Base-by-base conservation (phyloP, 192 early-diverging fungal species). In the Coemansia sp. region DNA sequence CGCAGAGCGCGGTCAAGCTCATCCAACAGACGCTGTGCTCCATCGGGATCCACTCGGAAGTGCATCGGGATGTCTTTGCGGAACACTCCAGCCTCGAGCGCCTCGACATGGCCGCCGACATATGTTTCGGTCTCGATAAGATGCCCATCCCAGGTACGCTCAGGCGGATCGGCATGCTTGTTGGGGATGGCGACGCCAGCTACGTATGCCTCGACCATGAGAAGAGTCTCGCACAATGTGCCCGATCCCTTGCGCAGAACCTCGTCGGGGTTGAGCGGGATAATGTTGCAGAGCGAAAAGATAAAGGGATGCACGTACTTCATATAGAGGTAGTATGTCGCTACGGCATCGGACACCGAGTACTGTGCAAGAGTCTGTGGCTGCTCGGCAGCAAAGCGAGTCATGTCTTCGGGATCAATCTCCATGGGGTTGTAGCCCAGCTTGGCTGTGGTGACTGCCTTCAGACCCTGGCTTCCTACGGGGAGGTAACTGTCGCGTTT, bases 261-360 rank as follows among this genome's bases (percentile, higher is more conserved):
- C 44, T 99, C 97, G 67, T 99, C 97, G 0, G 94, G 93, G 35
- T 89, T 89, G 61, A 97, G 85, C 0, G 97, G 97, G 58, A 99
- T 97, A 58, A 99, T 95, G 58, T 95, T 99, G 78, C 97, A 97
- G 18, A 99, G 82, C n/a, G 97, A 99, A 58, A 97, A 99, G 33
- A 95, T 92, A 56, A 99, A 99, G 23, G 94, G 95, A 65, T 99
- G 88, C 23, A 99, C 93, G 67, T 99, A 96, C 70, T 97, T 96
- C 94, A 97, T 99, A 58, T 97, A 99, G 8, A 99, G 71, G 46
- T 99, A 99, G 64, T 97, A 99, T 1, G 97, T 99, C 0, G 97
- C 97, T 8, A 99, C 97, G 1, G 97, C 97, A 77, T 99, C 97
- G 20, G 97, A 99, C 26, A 99, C 97, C 8, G 95, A 96, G 65